phyloP scores from a whole-genome alignment of 192 early-diverging fungal species.

The Coemansia sp. region DNA sequence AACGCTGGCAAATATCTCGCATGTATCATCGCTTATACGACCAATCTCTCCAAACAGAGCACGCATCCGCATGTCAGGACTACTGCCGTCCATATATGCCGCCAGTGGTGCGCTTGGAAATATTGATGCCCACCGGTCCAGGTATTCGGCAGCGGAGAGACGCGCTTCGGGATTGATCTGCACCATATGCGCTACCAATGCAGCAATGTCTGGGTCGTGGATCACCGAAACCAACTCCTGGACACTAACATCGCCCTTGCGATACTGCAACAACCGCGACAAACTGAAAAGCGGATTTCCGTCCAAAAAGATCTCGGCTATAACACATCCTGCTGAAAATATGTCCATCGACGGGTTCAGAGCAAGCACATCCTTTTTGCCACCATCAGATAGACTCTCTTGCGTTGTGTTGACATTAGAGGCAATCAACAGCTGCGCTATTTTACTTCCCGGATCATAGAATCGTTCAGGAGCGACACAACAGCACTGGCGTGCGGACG shows the following conservation, averaged over 20 bases:
- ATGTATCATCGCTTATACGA: conserved; percentile 24
- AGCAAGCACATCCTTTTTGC: conserved; percentile 29
- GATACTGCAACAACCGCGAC: conserved; percentile 88
- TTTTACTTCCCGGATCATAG: conserved; percentile 63
- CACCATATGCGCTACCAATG: conserved; percentile 85
- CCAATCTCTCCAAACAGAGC: conserved; percentile 31
- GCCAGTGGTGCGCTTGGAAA: conserved; percentile 41
- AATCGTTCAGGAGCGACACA: conserved; percentile 97
- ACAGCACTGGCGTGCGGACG: conserved; percentile 83
- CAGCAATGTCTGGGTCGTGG: conserved; percentile 74
- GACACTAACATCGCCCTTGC: conserved; percentile 69
- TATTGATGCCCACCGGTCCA: conserved; percentile 67
- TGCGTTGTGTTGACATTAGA: background rate
- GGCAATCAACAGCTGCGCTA: conserved; percentile 31
- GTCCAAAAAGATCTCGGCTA: conserved; percentile 94
- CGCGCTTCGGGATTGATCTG: conserved; percentile 76
- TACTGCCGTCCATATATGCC: conserved; percentile 41
- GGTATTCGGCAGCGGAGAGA: conserved; percentile 71
- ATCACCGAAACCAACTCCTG: conserved; percentile 74
- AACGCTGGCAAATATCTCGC: conserved; percentile 43
- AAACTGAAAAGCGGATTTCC: conserved; percentile 89
- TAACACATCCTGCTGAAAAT: conserved; percentile 87
- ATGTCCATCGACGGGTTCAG: conserved; percentile 89
- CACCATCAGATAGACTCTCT: conserved; percentile 3
- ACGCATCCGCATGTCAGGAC: conserved; percentile 40